Evolutionary conservation across 2,329 filamentous ascomycete genomes (phyloP), one percentile per base, ranked within the genome.

Genomic region (Beauveria varroae): DNA sequence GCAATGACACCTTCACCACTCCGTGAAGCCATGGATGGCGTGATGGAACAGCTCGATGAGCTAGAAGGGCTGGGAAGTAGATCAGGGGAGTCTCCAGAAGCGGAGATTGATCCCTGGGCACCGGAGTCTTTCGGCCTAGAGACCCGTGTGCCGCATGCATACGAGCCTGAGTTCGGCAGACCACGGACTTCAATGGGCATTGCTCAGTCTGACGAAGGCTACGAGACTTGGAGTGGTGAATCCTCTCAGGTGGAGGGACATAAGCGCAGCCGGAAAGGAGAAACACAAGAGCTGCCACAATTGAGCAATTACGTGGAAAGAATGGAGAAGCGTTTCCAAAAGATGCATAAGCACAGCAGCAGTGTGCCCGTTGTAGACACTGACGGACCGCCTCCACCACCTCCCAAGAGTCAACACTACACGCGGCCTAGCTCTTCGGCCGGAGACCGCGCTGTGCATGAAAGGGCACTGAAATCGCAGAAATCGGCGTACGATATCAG

Each of bases 21-120:
- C 3, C 84, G 95, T 63, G 91, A 93, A 72, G 95, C 95, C 1
- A 99, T 99, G 92, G 93, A 98, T 70, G 93, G 96, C 73, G 93
- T 99, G 4, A 97, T 98, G 86, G 91, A 95, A 66, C 96, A 95
- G 61, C 76, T 99, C 49, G 88, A 96, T 70, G 92, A 93, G 63
- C 90, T 99, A 79, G 73, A 71, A 24, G 69, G 70, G 7, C 61
- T 72, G 0, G 68, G 88, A 20, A 79, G 87, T 67, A 78, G 83
- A 47, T 81, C 81, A 61, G 79, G 64, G 68, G 81, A 83, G 40
- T 81, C 83, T 30, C 81, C 85, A 1, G 80, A 85, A 47, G 77
- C 81, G 0, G 78, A 83, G 0, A 74, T 86, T 9, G 85, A 91
- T 69, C 87, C 92, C 5, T 99, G 95, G 95, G 95, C 92, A 0